Conservation (phyloP, 257 asterid genomes). For the Solanum arcanum region DNA sequence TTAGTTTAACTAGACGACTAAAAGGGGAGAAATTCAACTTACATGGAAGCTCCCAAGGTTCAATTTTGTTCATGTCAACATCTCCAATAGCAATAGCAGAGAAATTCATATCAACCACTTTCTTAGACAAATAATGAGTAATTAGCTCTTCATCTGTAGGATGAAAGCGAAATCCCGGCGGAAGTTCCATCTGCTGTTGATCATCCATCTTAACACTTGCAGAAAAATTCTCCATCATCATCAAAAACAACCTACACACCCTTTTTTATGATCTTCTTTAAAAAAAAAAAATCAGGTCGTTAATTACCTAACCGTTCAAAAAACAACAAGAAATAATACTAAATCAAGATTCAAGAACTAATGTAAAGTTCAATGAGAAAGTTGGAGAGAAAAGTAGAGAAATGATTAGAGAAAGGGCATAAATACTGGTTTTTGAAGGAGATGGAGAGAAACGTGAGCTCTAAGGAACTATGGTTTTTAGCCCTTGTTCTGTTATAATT, state of each 20-base stretch:
- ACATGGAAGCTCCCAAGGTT: constrained; percentile 83
- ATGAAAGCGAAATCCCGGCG: constrained; percentile 75
- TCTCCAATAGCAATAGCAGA: constrained; percentile 54
- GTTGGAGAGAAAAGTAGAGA: constrained; percentile 3
- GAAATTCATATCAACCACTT: constrained; percentile 33
- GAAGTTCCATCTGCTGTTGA: constrained; percentile 32
- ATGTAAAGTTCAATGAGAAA: neutral
- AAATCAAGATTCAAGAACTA: neutral
- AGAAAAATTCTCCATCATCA: constrained; percentile 27
- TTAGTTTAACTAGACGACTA: neutral
- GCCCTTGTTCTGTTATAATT: neutral
- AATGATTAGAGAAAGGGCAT: constrained; percentile 9
- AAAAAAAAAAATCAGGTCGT: neutral
- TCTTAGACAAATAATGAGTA: constrained; percentile 51
- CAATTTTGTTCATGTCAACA: constrained; percentile 71
- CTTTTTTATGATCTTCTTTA: neutral
- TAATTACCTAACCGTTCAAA: neutral
- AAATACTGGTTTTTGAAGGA: constrained; percentile 23
- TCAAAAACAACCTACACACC: neutral
- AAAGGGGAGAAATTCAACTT: constrained; percentile 3
- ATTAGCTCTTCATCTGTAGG: constrained; percentile 76
- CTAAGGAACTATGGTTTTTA: constrained; percentile 25
- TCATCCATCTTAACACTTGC: constrained; percentile 13
- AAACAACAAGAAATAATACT: neutral
- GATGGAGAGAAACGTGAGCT: constrained; percentile 33